These are phyloP conservation scores for Ogataea naganishii DNA, from an alignment of 805 yeast species.

Conservation along the genomic window DNA sequence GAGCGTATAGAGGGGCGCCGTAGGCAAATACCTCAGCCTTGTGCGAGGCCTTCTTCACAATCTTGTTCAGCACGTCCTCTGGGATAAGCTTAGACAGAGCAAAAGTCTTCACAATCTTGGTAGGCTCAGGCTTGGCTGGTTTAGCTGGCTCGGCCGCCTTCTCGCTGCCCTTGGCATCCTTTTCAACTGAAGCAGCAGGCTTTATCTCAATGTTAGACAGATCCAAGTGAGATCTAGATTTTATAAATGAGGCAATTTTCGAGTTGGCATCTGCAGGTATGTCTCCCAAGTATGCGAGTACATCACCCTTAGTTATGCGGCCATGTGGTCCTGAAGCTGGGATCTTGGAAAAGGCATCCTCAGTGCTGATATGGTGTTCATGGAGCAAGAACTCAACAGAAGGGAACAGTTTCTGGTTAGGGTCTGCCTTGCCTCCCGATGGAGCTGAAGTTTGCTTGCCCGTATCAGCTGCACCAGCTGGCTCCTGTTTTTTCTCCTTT, in stretches of 20 bases:
- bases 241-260: conserved; percentile 46
- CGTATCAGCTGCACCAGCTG: no score
- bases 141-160: conserved; percentile 18
- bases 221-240: conserved; percentile 55
- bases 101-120: conserved; percentile 22
- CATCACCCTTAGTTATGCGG: conserved; percentile 84
- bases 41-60: conserved; percentile 34
- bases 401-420: conserved; percentile 63
- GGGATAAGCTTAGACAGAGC: conserved; percentile 20
- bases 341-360: conserved; percentile 65
- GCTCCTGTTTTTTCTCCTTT: no score
- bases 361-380: conserved; percentile 51
- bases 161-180: conserved; percentile 1
- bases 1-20: conserved; percentile 22
- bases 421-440: conserved; percentile 40
- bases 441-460: conserved; percentile 14
- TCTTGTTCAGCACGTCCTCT: conserved; percentile 19
- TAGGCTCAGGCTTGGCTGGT: conserved; percentile 25
- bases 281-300: conserved; percentile 71
- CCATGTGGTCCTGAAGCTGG: conserved; percentile 88
- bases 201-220: conserved; percentile 53
- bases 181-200: conserved; percentile 10
- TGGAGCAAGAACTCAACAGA: conserved; percentile 65
- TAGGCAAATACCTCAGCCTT: conserved; percentile 38
- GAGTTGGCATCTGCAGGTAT: conserved; percentile 49